Base-by-base conservation (phyloP, 2,329 filamentous ascomycete species). In the Pseudocercospora pini-densiflorae region DNA sequence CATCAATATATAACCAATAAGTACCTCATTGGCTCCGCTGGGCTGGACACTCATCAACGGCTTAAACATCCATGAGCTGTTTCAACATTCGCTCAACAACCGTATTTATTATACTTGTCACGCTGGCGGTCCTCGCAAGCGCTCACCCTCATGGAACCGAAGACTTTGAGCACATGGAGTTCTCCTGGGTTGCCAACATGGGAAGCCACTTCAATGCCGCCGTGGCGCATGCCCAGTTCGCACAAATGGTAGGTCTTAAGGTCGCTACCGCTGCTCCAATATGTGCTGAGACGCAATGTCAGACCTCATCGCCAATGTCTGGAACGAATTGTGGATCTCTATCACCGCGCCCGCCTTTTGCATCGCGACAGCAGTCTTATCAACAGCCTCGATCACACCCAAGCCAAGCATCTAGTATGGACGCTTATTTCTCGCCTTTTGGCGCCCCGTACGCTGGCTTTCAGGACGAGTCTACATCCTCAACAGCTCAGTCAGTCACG, bases 131-230 rank as follows among this genome's bases (percentile, higher is more conserved):
- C 47, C 10, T 62, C 49, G 66, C 53, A 36, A 49, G 47, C 9
- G 59, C 66, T 33, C 59, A 55, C 19, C 33, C 59, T 57, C n/a
- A 59, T 21, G 62, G 65, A 36, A 45, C 59, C n/a, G 62, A 63
- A n/a, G 12, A 59, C 54, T 58, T 62, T 21, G 53, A 65, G n/a
- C 9, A 40, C 31, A 61, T 29, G 59, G 45, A 68, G 33, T 61
- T 65, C 59, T 14, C 33, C 27, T 65, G 62, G 60, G 24, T 64
- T 9, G 55, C 66, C 29, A 47, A 40, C 49, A 51, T 60, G 33
- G 61, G 61, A 57, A 61, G 61, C 19, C 57, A 64, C 29, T 51
- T 67, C 31, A 49, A 64, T 14, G 59, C 54, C 43, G 65, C 64
- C 54, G 59, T 68, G 47, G 62, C 62, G 31, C 63, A 65, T 31